Conservation (phyloP, 2,329 filamentous ascomycete species). For the Colletotrichum ledebouriae region DNA sequence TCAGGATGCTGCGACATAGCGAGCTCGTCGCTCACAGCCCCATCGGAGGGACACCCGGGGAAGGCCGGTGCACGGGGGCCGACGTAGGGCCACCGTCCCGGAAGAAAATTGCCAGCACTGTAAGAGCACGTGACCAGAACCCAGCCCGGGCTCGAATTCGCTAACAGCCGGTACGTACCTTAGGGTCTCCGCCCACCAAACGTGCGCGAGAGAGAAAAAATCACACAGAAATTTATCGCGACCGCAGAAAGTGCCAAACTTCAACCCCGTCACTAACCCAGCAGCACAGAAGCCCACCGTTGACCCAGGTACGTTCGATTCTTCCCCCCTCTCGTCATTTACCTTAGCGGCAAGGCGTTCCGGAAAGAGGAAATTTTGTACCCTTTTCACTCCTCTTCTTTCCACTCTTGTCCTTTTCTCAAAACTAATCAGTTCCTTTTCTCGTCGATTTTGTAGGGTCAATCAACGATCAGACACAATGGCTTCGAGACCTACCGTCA, state of each 20-base stretch:
- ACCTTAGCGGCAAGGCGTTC: conserved; percentile 33
- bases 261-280: conserved; percentile 48
- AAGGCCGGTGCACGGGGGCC: too few species aligned
- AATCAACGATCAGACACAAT: conserved; percentile 64
- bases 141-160: conserved; percentile 41
- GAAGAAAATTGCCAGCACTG: conserved; percentile 6
- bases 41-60: too few species aligned
- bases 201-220: conserved; percentile 48
- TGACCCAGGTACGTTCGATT: conserved; percentile 53
- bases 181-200: conserved; percentile 60
- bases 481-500: conserved; percentile 97
- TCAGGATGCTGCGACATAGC: too few species aligned
- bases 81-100: neutral
- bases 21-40: too few species aligned
- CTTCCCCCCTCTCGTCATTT: conserved; percentile 23
- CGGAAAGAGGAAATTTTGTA: conserved; percentile 18
- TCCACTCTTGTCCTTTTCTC: conserved; percentile 12
- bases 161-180: conserved; percentile 48
- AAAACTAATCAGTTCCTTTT: conserved; percentile 37
- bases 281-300: conserved; percentile 52
- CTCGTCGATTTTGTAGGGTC: conserved; percentile 34
- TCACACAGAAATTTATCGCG: conserved; percentile 54
- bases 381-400: conserved; percentile 11
- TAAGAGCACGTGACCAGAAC: conserved; percentile 28
- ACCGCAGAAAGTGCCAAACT: conserved; percentile 49